These are phyloP conservation scores for Fonsecaea nubica DNA, from an alignment of 2,329 filamentous ascomycete species.

Conservation along the genomic window DNA sequence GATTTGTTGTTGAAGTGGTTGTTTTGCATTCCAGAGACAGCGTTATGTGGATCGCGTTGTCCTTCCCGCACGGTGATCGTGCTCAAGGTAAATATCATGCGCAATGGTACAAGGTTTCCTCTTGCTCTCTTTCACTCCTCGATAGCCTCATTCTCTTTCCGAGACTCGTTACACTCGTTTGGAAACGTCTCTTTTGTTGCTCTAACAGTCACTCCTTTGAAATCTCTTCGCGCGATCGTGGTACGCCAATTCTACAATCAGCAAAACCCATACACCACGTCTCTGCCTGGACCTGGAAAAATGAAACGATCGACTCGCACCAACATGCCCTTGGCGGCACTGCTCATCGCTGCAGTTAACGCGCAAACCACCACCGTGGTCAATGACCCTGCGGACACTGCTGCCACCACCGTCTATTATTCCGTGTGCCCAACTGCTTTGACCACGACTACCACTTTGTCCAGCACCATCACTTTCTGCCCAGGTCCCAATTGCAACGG, in stretches of 20 bases:
- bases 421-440: conserved; percentile 38
- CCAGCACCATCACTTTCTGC: conserved; percentile 38
- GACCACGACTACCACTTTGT: conserved; percentile 38
- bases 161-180: conserved; percentile 35
- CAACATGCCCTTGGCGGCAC: conserved; percentile 30
- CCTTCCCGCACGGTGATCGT: conserved; percentile 24
- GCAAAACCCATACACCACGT: not conserved
- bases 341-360: conserved; percentile 33
- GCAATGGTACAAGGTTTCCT: conserved; percentile 23
- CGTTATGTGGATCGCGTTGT: conserved; percentile 31
- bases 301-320: conserved; percentile 32
- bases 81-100: conserved; percentile 34
- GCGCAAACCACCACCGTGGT: conserved; percentile 37
- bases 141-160: conserved; percentile 21
- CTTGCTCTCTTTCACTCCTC: conserved; percentile 23
- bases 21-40: conserved; percentile 34
- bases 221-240: conserved; percentile 17
- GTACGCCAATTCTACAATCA: conserved; percentile 7
- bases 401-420: conserved; percentile 35
- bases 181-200: conserved; percentile 27
- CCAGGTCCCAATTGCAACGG: conserved; percentile 33
- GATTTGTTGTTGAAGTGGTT: conserved; percentile 25
- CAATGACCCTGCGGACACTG: conserved; percentile 31
- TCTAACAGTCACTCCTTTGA: conserved; percentile 35
- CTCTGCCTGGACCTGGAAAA: conserved; percentile 6